Percentiles rank a stretch among this genome's conserved stretches.
phyloP scores from a whole-genome alignment of 305 asterid species.

The Fraxinus nigra region DNA sequence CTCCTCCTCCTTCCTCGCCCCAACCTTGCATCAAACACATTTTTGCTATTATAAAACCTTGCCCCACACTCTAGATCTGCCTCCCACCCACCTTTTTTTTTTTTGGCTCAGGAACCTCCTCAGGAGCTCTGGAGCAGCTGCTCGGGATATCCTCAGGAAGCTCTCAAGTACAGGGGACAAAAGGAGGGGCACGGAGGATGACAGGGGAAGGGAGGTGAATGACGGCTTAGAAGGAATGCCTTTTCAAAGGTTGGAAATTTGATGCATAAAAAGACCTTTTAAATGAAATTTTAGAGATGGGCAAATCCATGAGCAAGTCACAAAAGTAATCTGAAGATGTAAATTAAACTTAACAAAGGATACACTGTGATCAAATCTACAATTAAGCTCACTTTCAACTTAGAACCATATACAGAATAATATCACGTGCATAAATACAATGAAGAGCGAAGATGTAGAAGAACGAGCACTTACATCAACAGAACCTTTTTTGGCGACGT shows the following conservation, averaged over 20 bases:
- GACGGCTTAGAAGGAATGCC: not conserved
- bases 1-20: not conserved
- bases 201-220: not conserved
- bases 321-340: not conserved
- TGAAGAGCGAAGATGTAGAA: not conserved
- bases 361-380: slow-evolving; percentile 4
- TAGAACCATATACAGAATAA: slow-evolving; percentile 11
- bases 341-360: not conserved
- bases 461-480: slow-evolving; percentile 62
- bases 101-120: not conserved
- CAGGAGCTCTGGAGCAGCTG: not conserved
- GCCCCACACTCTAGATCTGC: not conserved
- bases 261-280: not conserved
- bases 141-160: not conserved
- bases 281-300: not conserved
- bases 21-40: not conserved
- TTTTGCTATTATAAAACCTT: not conserved
- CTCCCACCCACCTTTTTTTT: not conserved
- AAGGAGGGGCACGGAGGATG: not conserved
- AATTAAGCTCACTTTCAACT: not conserved
- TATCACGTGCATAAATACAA: not conserved
- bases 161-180: not conserved
- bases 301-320: slow-evolving; percentile 1
- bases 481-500: slow-evolving; percentile 87
- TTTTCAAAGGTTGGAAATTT: not conserved